Evolutionary conservation across 78 protist species (phyloP), one percentile per base, ranked within the genome.

Genomic region (Dictyostelium brefeldianum): DNA sequence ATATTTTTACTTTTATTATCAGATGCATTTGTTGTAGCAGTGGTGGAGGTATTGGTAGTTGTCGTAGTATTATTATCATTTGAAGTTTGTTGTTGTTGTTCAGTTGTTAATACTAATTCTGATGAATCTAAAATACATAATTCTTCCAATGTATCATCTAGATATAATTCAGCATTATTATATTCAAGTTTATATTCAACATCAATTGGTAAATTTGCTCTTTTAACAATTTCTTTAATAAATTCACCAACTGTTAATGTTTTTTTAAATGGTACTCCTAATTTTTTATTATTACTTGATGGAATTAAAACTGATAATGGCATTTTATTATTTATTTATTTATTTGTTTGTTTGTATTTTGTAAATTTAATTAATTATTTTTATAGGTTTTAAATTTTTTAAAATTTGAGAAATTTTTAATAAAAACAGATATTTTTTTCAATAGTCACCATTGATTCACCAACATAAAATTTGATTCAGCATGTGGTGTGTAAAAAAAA

Each of bases 231-330:
- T 25, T 70, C 81, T 71, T 73, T 53, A 14, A 83, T 70, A 6
- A 83, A 73, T 25, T 83, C 80, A 11, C 22, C 12, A 53, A 83
- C 41, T 5, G 74, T 41, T 25, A 41, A 29, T 15, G 17, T 8
- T 14, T 70, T 70, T 56, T 83, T 83, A 56, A 47, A 73, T 12
- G 91, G 91, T 1, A 83, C 59, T 10, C 65, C 73, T 56, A 83
- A 57, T 29, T 83, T 83, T 83, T 83, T 83, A 81, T 50, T 50
- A 14, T 51, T 51, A 9, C 14, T 5, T 25, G 56, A 46, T 27
- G 69, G 41, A 7, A 83, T 73, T 46, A 36, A 0, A 4, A 83
- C 57, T 31, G 56, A 47, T 7, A 83, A 29, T 47, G 89, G 78
- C 91, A 83, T 83, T 48, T 22, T 67, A 36, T n/a, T n/a, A n/a